Conservation (phyloP, 352 stramenopile genomes). For the Globisporangium uncinulatum region DNA sequence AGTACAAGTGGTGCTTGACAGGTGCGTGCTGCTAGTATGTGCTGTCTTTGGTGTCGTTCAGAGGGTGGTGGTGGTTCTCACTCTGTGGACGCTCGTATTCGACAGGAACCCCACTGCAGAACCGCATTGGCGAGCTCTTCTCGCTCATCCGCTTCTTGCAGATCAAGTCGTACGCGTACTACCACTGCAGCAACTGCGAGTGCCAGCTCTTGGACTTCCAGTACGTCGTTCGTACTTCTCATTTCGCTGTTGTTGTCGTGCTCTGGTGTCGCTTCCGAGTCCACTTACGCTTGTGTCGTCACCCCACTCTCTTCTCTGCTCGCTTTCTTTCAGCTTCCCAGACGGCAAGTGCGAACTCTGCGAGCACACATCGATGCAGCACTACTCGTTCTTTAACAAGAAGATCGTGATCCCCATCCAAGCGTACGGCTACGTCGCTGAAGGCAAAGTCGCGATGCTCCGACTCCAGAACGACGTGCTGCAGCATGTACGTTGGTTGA, state of each 20-base stretch:
- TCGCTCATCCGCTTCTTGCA: conserved; percentile 97
- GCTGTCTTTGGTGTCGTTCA: not conserved
- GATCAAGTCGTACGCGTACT: conserved; percentile 97
- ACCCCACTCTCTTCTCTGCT: no score
- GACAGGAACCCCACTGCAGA: conserved; percentile 91
- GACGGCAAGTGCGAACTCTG: conserved; percentile 89
- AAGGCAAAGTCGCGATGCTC: conserved; percentile 94
- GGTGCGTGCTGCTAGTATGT: conserved; percentile 72
- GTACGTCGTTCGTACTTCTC: conserved; percentile 39
- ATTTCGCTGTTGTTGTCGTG: not conserved
- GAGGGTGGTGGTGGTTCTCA: not conserved
- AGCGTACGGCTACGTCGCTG: conserved; percentile 90
- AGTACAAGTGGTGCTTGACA: conserved; percentile 97
- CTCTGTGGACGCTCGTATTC: not conserved
- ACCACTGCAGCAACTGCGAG: conserved; percentile 94
- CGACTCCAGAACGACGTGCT: conserved; percentile 93
- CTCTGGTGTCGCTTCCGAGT: not conserved
- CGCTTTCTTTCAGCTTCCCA: conserved; percentile 34
- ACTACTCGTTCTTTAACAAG: conserved; percentile 99
- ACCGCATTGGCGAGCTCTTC: conserved; percentile 94
- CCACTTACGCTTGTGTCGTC: not conserved
- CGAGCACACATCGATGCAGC: conserved; percentile 91
- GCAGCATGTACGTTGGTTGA: conserved; percentile 56
- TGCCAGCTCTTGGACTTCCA: conserved; percentile 96
- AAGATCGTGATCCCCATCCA: conserved; percentile 98